These are phyloP conservation scores for Favolaschia claudopus DNA, from an alignment of 768 basidiomycete species.

Conservation along the genomic window DNA sequence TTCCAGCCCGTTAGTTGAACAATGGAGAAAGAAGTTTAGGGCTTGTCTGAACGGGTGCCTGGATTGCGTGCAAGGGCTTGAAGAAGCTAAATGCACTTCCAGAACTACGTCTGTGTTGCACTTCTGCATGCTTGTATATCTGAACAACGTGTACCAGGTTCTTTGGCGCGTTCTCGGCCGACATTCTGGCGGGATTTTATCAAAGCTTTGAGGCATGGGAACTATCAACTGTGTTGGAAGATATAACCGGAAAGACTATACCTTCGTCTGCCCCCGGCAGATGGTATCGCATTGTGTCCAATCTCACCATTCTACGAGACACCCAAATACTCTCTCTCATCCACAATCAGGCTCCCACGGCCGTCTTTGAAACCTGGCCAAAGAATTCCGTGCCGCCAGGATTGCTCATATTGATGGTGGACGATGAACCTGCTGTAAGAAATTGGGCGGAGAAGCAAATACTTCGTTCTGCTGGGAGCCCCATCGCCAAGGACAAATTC, in stretches of 20 bases:
- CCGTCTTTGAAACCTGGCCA: constrained; percentile 58
- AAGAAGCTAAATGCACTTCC: constrained; percentile 69
- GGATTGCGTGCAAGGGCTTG: constrained; percentile 73
- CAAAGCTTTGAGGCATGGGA: constrained; percentile 73
- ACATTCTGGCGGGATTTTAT: constrained; percentile 65
- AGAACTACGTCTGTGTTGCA: constrained; percentile 69
- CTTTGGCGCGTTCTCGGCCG: constrained; percentile 68
- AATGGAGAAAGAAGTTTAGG: constrained; percentile 68
- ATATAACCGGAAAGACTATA: constrained; percentile 49
- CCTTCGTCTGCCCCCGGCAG: constrained; percentile 55
- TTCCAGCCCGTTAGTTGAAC: constrained; percentile 58
- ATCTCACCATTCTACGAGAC: constrained; percentile 64
- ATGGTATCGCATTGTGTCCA: constrained; percentile 69
- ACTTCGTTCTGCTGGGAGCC: constrained; percentile 43
- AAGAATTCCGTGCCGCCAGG: constrained; percentile 65
- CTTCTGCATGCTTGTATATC: neutral
- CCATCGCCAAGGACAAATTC: constrained; percentile 59
- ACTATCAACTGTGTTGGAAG: constrained; percentile 55
- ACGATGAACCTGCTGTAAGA: constrained; percentile 56
- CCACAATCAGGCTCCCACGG: constrained; percentile 44
- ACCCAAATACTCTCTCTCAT: constrained; percentile 53
- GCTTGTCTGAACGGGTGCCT: constrained; percentile 68
- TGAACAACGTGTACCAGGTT: constrained; percentile 57
- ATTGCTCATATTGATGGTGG: constrained; percentile 64
- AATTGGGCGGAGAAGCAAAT: constrained; percentile 66